phyloP scores from a whole-genome alignment of 2,329 filamentous ascomycete genomes.

The Sarocladium strictum region DNA sequence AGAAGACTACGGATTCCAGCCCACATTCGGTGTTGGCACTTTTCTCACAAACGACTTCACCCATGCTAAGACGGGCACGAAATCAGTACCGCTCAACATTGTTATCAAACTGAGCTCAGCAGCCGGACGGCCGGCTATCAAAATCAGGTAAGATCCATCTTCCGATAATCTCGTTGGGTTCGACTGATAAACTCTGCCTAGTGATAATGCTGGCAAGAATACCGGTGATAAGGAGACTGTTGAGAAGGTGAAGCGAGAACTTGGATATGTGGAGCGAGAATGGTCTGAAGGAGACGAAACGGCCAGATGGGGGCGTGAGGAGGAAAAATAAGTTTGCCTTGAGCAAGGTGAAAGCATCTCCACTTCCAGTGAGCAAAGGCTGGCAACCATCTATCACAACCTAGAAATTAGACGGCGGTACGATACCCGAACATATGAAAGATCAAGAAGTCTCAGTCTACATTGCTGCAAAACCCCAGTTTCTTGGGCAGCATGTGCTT shows the following conservation, averaged over 20 bases:
- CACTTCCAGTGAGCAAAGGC: neutral
- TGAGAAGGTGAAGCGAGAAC: constrained; percentile 71
- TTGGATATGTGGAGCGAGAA: constrained; percentile 79
- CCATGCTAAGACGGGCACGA: constrained; percentile 65
- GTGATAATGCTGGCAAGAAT: constrained; percentile 87
- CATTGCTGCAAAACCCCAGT: neutral
- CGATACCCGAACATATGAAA: constrained; percentile 6
- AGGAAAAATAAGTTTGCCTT: constrained; percentile 14
- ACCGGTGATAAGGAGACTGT: constrained; percentile 80
- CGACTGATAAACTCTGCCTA: constrained; percentile 16
- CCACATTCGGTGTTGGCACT: constrained; percentile 90
- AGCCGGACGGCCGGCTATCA: constrained; percentile 74
- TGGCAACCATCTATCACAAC: neutral
- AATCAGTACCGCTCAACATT: constrained; percentile 90
- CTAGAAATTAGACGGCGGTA: constrained; percentile 5
- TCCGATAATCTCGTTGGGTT: neutral
- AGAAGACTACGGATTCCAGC: constrained; percentile 72
- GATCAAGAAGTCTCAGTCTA: neutral
- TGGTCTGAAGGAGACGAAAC: constrained; percentile 84
- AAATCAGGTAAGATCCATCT: constrained; percentile 56
- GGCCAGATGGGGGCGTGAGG: constrained; percentile 66
- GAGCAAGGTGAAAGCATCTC: neutral
- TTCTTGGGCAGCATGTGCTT: too few relatives aligned
- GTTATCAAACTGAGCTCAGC: constrained; percentile 95
- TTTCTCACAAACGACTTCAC: constrained; percentile 93